phyloP scores from a whole-genome alignment of 2,329 filamentous ascomycete species.

The Alternaria solani region DNA sequence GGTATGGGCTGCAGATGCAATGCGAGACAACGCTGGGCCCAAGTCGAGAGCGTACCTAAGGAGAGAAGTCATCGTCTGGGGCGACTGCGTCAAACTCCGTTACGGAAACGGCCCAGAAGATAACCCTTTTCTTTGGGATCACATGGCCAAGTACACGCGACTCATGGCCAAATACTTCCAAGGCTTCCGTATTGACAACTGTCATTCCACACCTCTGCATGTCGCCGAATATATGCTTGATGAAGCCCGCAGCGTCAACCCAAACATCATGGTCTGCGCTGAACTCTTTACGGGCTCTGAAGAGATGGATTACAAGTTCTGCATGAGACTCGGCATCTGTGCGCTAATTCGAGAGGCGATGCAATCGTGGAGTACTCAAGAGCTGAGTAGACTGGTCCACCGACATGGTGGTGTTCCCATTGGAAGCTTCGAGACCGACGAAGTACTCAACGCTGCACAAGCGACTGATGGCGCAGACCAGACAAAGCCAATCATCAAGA shows the following conservation, averaged over 20 bases:
- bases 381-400: slow-evolving; percentile 91
- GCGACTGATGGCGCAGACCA: slow-evolving; percentile 36
- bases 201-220: slow-evolving; percentile 92
- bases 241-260: slow-evolving; percentile 85
- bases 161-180: slow-evolving; percentile 94
- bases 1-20: slow-evolving; percentile 97
- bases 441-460: slow-evolving; percentile 71
- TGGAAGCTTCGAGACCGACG: slow-evolving; percentile 95
- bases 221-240: slow-evolving; percentile 96
- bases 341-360: slow-evolving; percentile 95
- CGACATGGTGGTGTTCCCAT: slow-evolving; percentile 93
- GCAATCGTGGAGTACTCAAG: slow-evolving; percentile 96
- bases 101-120: slow-evolving; percentile 84
- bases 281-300: slow-evolving; percentile 97
- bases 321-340: slow-evolving; percentile 89
- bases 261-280: slow-evolving; percentile 89
- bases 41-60: slow-evolving; percentile 92
- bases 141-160: slow-evolving; percentile 91
- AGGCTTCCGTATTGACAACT: slow-evolving; percentile 97
- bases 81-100: slow-evolving; percentile 95
- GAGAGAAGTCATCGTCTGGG: slow-evolving; percentile 96
- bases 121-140: slow-evolving; percentile 93
- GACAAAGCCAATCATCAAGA: slow-evolving; percentile 66
- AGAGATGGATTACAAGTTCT: slow-evolving; percentile 94
- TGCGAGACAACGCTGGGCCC: slow-evolving; percentile 91